These are phyloP conservation scores for Ogataea neopini DNA, from an alignment of 805 yeast genomes.

Conservation along the genomic window DNA sequence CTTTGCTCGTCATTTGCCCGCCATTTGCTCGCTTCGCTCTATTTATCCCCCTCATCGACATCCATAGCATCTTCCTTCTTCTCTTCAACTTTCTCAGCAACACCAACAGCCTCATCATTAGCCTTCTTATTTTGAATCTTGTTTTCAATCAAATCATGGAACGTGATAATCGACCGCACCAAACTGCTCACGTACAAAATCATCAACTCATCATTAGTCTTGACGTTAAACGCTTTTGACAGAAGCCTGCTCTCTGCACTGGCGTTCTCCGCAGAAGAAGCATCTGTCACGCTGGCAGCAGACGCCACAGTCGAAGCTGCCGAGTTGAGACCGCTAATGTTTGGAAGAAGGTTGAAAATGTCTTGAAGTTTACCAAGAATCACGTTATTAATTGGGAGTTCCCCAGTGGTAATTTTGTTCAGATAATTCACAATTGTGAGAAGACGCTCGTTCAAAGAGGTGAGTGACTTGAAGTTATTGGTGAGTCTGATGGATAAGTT, in stretches of 20 bases:
- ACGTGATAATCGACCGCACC: slow-evolving; percentile 92
- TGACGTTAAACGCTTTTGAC: slow-evolving; percentile 80
- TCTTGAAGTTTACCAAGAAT: slow-evolving; percentile 93
- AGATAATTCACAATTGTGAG: slow-evolving; percentile 77
- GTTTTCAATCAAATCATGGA: slow-evolving; percentile 95
- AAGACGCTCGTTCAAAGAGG: slow-evolving; percentile 80
- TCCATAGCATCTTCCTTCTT: slow-evolving; percentile 18
- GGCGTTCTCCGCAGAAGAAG: slow-evolving; percentile 12
- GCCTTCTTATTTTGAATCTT: slow-evolving; percentile 76
- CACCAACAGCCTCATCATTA: slow-evolving; percentile 34
- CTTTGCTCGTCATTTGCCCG: not conserved
- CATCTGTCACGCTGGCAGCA: not conserved
- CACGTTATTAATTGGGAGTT: slow-evolving; percentile 84
- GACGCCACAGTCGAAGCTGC: slow-evolving; percentile 10
- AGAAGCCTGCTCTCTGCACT: slow-evolving; percentile 35
- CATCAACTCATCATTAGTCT: slow-evolving; percentile 97
- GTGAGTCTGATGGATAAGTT: slow-evolving; percentile 83
- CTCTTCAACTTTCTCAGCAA: slow-evolving; percentile 26
- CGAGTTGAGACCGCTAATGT: slow-evolving; percentile 44
- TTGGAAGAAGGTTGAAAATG: slow-evolving; percentile 90
- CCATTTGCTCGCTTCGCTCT: not conserved
- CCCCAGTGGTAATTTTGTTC: slow-evolving; percentile 66
- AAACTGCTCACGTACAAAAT: slow-evolving; percentile 84
- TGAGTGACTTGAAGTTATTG: slow-evolving; percentile 82
- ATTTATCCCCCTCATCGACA: slow-evolving; percentile 17